A percentile compares a stretch with the other conserved stretches of the same genome.
Evolutionary conservation across 352 stramenopile species (phyloP).

Genomic region (Pythium dissotocum): DNA sequence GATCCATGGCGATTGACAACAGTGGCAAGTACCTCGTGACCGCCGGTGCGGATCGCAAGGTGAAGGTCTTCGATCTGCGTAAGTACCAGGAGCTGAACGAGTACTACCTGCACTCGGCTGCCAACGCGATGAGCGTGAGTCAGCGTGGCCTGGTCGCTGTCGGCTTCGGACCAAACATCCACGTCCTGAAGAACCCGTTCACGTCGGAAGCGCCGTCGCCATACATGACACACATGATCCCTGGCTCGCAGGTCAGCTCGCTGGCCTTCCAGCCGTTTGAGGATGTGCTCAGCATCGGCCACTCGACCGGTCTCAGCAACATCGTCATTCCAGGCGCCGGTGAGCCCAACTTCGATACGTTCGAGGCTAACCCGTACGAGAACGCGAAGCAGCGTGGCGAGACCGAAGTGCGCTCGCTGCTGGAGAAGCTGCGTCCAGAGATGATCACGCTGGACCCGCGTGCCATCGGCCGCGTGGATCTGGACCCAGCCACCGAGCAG

Average conservation of each 20-base stretch:
- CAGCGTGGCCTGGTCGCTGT: slow-evolving; percentile 95
- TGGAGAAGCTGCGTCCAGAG: slow-evolving; percentile 98
- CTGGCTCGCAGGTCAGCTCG: slow-evolving; percentile 81
- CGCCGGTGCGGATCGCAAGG: slow-evolving; percentile 91
- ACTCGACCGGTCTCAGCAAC: slow-evolving; percentile 81
- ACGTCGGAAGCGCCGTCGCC: slow-evolving; percentile 67
- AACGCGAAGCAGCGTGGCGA: slow-evolving; percentile 96
- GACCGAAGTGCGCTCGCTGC: slow-evolving; percentile 93
- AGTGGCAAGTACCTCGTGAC: slow-evolving; percentile 97
- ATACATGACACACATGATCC: slow-evolving; percentile 92
- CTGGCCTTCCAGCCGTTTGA: slow-evolving; percentile 98
- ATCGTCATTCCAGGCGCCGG: slow-evolving; percentile 96
- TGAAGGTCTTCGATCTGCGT: slow-evolving; percentile 98
- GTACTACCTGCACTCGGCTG: slow-evolving; percentile 90
- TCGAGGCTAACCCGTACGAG: slow-evolving; percentile 97
- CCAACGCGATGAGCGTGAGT: slow-evolving; percentile 93
- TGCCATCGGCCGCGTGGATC: slow-evolving; percentile 92
- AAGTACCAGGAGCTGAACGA: slow-evolving; percentile 95
- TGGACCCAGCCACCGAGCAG: slow-evolving; percentile 85
- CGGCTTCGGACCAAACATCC: slow-evolving; percentile 89
- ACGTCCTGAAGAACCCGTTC: slow-evolving; percentile 93
- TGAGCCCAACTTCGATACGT: slow-evolving; percentile 98
- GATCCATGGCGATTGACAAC: slow-evolving; percentile 91
- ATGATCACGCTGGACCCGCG: slow-evolving; percentile 98
- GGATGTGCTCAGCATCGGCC: slow-evolving; percentile 96